Evolutionary conservation across 139 green algal species (phyloP).

Genomic region (Chlorella sp.): DNA sequence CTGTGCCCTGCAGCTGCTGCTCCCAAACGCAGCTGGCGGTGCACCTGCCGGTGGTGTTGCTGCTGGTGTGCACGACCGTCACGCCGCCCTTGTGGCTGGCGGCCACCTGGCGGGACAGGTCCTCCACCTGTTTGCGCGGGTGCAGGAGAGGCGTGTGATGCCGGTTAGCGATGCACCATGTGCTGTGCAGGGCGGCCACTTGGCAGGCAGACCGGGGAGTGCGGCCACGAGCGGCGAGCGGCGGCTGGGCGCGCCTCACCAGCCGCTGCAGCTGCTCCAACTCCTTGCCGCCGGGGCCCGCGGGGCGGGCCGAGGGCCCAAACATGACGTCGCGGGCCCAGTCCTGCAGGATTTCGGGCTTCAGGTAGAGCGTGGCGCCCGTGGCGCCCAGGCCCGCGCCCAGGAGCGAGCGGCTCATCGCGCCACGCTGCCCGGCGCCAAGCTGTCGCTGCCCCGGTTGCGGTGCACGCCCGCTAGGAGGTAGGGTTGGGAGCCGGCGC

Average conservation of each 20-base stretch:
- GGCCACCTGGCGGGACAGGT: slow-evolving; percentile 20
- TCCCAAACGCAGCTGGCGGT: too few species aligned
- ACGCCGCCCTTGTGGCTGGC: not conserved
- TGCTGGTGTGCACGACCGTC: slow-evolving; percentile 26
- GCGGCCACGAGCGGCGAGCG: not conserved
- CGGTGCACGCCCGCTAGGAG: too few species aligned
- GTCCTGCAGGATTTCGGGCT: slow-evolving; percentile 35
- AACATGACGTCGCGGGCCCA: not conserved
- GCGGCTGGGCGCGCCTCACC: not conserved
- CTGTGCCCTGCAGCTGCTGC: too few species aligned
- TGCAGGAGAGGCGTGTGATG: too few species aligned
- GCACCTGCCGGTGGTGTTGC: not conserved
- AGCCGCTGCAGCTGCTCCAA: slow-evolving; percentile 31
- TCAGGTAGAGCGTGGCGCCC: slow-evolving; percentile 36
- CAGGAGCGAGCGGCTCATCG: slow-evolving; percentile 14
- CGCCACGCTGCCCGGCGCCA: not conserved
- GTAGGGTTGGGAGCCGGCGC: too few species aligned
- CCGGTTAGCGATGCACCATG: not conserved
- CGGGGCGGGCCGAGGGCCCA: not conserved
- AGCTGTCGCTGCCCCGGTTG: too few species aligned
- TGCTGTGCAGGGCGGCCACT: not conserved
- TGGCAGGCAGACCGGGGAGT: not conserved
- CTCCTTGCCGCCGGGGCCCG: not conserved
- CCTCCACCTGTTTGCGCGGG: not conserved
- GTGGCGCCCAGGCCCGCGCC: slow-evolving; percentile 34